Base-by-base conservation (phyloP, 2,329 filamentous ascomycete genomes). In the Penicillium corylophilum region DNA sequence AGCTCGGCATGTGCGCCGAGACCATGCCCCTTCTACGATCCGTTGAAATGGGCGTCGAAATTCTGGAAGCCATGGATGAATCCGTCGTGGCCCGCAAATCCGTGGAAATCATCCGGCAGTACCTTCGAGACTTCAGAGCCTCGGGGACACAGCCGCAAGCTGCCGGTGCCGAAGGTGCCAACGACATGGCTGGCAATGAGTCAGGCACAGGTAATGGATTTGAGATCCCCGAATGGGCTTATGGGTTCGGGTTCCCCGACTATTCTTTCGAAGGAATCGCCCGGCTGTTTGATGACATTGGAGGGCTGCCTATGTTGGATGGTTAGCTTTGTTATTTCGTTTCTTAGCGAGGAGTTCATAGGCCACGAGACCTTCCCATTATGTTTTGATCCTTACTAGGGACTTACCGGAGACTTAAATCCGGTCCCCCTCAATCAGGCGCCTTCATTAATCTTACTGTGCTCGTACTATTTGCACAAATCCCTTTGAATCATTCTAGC, bases 41-140 rank as follows among this genome's bases (percentile, higher is more conserved):
- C 33, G 67, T 74, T 28, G 67, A 74, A 50, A 72, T 71, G 58
- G 66, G 71, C 0, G 63, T 76, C 10, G 64, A 71, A 39, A 70
- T 74, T 15, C 62, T 76, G 5, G 71, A 74, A 53, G 67, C 71
- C 4, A 75, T 75, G 71, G 70, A 74, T 33, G 73, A 76, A 46
- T 72, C 66, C 3, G 61, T 71, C 35, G 72, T 75, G 13, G 72
- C 72, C 1, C 63, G 64, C 15, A 74, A 72, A 42, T 73, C 71
- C 3, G 70, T 69, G 3, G 69, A 70, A 31, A 68, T 71, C 13
- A 69, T 71, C 45, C 62, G 64, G 20, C 66, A 66, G 28, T 69
- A 69, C 35, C 53, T 71, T 9, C 48, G 59, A 26, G 66, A 69
- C n/a, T 68, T 68, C 44, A 53, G 58, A 45, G 55, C 55, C 8